A percentile compares a stretch with the other conserved stretches of the same genome.
phyloP scores from a whole-genome alignment of 352 stramenopile species.

The Phytophthora parvispora region DNA sequence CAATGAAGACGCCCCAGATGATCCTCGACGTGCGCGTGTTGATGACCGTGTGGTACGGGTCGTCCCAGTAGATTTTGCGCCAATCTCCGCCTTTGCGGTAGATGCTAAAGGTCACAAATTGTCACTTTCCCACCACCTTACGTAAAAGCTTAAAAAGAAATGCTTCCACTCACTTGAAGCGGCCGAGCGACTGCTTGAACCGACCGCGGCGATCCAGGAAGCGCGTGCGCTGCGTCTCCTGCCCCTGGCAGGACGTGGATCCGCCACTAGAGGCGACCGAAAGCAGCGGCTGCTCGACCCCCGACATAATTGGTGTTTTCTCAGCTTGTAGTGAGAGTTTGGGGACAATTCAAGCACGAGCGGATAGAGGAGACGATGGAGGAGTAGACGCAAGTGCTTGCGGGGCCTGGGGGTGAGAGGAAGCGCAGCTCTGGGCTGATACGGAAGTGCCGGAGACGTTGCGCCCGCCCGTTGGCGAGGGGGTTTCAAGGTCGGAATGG shows the following conservation, averaged over 20 bases:
- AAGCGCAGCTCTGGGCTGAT: background rate
- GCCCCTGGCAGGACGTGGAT: constrained; percentile 3
- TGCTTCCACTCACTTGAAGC: constrained; percentile 65
- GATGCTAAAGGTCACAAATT: constrained; percentile 41
- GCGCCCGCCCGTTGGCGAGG: constrained; percentile 3
- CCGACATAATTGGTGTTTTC: constrained; percentile 24
- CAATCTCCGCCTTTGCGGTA: constrained; percentile 80
- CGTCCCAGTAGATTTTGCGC: constrained; percentile 87
- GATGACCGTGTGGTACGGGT: constrained; percentile 90
- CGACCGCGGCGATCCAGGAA: constrained; percentile 74
- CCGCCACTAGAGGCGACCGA: constrained; percentile 28
- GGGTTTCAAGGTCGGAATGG: background rate
- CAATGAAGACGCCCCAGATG: constrained; percentile 79
- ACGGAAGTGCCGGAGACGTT: background rate
- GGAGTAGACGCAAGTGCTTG: background rate
- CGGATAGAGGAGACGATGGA: constrained; percentile 12
- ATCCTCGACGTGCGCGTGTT: constrained; percentile 89
- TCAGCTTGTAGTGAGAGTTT: constrained; percentile 3
- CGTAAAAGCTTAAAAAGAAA: constrained; percentile 8
- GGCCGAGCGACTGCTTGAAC: constrained; percentile 79
- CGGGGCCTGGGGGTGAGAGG: background rate
- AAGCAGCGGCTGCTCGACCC: constrained; percentile 49
- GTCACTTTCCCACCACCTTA: background rate
- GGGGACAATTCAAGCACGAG: background rate
- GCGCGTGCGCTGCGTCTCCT: constrained; percentile 20